Percentiles rank a stretch among this genome's conserved stretches.
These are phyloP conservation scores for Circinella minor DNA, from an alignment of 371 early-diverging fungal genomes.

Conservation along the genomic window DNA sequence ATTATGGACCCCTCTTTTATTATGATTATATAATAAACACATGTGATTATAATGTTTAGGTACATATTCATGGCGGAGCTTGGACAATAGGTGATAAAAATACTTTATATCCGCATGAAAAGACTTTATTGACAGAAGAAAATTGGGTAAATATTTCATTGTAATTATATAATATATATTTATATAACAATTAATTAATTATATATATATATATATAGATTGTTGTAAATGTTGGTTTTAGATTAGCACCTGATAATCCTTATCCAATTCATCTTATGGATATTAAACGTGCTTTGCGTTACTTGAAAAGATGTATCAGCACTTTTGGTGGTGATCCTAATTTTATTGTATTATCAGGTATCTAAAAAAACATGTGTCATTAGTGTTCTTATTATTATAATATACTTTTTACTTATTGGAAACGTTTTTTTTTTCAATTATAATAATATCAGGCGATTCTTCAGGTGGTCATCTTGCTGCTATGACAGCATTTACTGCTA, in stretches of 20 bases:
- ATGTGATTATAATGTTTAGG: slow-evolving; percentile 23
- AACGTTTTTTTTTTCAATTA: background rate
- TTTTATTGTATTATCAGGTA: slow-evolving; percentile 67
- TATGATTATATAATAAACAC: background rate
- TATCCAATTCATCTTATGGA: slow-evolving; percentile 73
- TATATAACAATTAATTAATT: background rate
- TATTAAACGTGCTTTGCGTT: slow-evolving; percentile 75
- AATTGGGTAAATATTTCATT: slow-evolving; percentile 31
- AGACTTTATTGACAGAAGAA: slow-evolving; percentile 37
- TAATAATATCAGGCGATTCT: slow-evolving; percentile 53
- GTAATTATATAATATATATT: background rate
- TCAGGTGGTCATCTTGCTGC: slow-evolving; percentile 75
- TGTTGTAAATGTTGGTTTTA: slow-evolving; percentile 71
- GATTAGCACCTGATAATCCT: slow-evolving; percentile 57
- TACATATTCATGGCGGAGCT: slow-evolving; percentile 73
- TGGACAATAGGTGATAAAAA: slow-evolving; percentile 63
- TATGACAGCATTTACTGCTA: slow-evolving; percentile 67
- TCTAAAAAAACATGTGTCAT: background rate
- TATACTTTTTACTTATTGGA: background rate
- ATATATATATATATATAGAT: slow-evolving; percentile 26
- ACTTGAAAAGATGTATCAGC: slow-evolving; percentile 65
- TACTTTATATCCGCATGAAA: slow-evolving; percentile 46
- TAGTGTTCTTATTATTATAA: no score
- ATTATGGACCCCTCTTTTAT: no score
- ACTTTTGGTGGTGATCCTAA: slow-evolving; percentile 74